Base-by-base conservation (phyloP, 768 basidiomycete genomes). In the Russula foetens region DNA sequence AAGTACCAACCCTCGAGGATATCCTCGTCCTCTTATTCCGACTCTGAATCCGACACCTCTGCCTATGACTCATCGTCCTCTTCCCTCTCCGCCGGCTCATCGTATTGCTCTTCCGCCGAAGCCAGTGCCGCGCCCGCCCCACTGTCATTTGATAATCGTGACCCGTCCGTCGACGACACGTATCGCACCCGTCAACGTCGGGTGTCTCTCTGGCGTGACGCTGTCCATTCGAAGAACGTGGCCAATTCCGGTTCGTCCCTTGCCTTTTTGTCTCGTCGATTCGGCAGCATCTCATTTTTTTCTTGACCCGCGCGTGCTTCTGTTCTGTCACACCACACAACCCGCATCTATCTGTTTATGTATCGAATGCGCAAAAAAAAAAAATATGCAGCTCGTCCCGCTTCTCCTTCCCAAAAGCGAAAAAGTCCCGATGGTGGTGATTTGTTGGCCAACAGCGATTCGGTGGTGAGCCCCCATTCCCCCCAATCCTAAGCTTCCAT, bases 71-170 rank as follows among this genome's bases (percentile, higher is more conserved):
- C 67, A 75, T 76, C 71, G 69, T 78, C 63, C 71, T 75, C 66
- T 76, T 68, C 69, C 57, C 73, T 76, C 43, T 74, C 67, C n/a
- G 73, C 71, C 26, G 78, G 77, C 70, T 78, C 82, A 0, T 88
- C 85, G 0, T 90, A 88, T 64, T 89, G 87, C 76, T 90, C 88
- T 21, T 89, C 86, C 21, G 81, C 81, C 64, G 61, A 76, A 70
- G 24, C 69, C 59, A 59, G 53, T 41, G 56, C 67, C 62, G 26
- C 64, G 48, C 24, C n/a, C 8, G 69, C 65, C 50, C 62, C 44
- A 61, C 60, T 60, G 19, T 51, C 47, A 31, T 49, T 52, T 2
- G 55, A 62, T n/a, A 41, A 49, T 26, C 57, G 52, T 12, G 63
- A 63, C 45, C 63, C 71, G 4, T 69, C 66, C 7, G 69, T 75